A percentile compares a stretch with the other conserved stretches of the same genome.
phyloP scores from a whole-genome alignment of 306 rosid species.

The Rosa chinensis region DNA sequence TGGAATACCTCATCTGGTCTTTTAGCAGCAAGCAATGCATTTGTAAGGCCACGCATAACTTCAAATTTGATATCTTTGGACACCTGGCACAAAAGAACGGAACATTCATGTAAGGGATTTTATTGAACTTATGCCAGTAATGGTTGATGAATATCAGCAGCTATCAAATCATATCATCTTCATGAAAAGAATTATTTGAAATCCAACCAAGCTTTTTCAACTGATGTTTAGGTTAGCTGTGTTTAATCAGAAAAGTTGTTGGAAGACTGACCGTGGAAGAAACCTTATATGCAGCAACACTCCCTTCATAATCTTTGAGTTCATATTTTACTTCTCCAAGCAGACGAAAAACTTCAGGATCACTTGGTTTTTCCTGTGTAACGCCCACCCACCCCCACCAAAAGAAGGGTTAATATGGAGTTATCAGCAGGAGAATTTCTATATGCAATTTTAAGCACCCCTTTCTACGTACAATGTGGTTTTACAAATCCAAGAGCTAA shows the following conservation, averaged over 20 bases:
- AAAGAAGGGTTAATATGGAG: background rate
- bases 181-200: background rate
- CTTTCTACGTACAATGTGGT: background rate
- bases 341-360: slow-evolving; percentile 81
- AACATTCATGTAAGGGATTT: slow-evolving; percentile 10
- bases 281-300: slow-evolving; percentile 72
- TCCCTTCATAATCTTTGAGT: slow-evolving; percentile 79
- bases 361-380: slow-evolving; percentile 65
- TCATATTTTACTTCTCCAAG: slow-evolving; percentile 88
- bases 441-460: slow-evolving; percentile 18
- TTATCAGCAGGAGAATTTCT: slow-evolving; percentile 1
- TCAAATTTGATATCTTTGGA: slow-evolving; percentile 73
- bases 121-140: background rate
- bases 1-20: slow-evolving; percentile 84
- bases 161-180: background rate
- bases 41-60: slow-evolving; percentile 75
- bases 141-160: background rate
- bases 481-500: slow-evolving; percentile 9
- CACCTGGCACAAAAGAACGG: slow-evolving; percentile 49
- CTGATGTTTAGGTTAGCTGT: background rate
- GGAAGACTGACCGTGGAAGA: slow-evolving; percentile 63
- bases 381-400: slow-evolving; percentile 3
- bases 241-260: background rate
- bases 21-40: slow-evolving; percentile 82
- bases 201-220: background rate